These are phyloP conservation scores for Chlamydomonas eustigma DNA, from an alignment of 139 green algal species.

Conservation along the genomic window DNA sequence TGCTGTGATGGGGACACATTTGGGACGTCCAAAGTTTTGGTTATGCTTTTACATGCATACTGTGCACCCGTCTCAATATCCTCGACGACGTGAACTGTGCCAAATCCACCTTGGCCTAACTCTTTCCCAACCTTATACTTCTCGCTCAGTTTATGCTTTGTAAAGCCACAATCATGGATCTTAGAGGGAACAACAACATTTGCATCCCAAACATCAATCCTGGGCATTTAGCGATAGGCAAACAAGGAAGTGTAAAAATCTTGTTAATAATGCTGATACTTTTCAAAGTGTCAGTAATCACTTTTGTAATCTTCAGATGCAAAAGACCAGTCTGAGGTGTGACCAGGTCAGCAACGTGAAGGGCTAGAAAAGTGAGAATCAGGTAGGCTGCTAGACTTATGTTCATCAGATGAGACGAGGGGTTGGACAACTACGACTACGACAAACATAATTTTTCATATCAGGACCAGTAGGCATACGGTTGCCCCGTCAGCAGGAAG, in stretches of 20 bases:
- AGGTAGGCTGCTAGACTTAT: too few relatives aligned
- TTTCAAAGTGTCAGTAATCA: too few relatives aligned
- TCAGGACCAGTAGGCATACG: too few relatives aligned
- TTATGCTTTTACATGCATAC: constrained; percentile 78
- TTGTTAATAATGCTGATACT: neutral
- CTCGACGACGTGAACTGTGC: constrained; percentile 48
- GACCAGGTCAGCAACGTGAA: too few relatives aligned
- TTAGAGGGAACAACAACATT: neutral
- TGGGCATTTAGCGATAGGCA: constrained; percentile 26
- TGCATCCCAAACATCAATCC: constrained; percentile 47
- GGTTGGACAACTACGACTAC: too few relatives aligned
- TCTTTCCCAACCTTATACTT: constrained; percentile 40
- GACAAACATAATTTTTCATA: too few relatives aligned
- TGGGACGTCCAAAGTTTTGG: constrained; percentile 64
- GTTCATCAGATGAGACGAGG: too few relatives aligned
- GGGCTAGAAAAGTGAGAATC: too few relatives aligned
- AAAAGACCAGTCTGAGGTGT: neutral
- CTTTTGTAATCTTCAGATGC: too few relatives aligned
- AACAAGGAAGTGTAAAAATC: neutral
- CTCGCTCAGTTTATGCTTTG: constrained; percentile 8
- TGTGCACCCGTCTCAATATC: constrained; percentile 42
- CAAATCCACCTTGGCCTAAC: constrained; percentile 80
- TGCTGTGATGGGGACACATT: constrained; percentile 55
- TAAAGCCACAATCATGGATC: constrained; percentile 17
- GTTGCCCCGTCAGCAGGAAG: too few relatives aligned